Percentiles rank a stretch among this genome's conserved stretches.
Conservation (phyloP, 495 filamentous ascomycete genomes). For the Podospora conica region DNA sequence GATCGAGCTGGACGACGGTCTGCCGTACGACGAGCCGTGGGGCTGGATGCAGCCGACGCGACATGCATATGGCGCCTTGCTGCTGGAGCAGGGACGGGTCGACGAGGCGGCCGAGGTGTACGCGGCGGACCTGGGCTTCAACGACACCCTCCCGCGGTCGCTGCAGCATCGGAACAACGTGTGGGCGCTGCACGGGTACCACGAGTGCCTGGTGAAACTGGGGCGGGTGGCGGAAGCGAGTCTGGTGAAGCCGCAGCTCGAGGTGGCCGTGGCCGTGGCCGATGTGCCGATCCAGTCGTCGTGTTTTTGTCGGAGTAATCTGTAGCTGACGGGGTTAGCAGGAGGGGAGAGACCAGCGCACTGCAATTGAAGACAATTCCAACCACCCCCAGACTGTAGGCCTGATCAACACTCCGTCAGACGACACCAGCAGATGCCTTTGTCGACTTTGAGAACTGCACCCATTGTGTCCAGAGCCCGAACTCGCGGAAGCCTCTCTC, state of each 20-base stretch:
- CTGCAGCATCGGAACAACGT: constrained; percentile 60
- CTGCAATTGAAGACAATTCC: not conserved
- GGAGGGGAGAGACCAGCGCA: not conserved
- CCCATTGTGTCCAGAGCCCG: not conserved
- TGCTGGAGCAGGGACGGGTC: constrained; percentile 54
- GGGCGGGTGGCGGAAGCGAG: constrained; percentile 45
- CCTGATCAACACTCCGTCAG: too few species aligned
- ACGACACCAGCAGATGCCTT: too few species aligned
- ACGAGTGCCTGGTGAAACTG: constrained; percentile 55
- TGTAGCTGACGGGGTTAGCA: not conserved
- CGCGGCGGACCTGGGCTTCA: constrained; percentile 55
- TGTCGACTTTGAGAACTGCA: not conserved
- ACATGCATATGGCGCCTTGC: constrained; percentile 59
- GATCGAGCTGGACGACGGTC: constrained; percentile 47
- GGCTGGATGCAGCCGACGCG: constrained; percentile 64
- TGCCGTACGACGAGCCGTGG: constrained; percentile 65
- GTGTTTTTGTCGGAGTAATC: constrained; percentile 54
- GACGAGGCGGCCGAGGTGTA: constrained; percentile 52
- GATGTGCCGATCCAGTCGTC: constrained; percentile 55
- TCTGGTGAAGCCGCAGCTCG: constrained; percentile 43
- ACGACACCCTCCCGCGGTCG: constrained; percentile 48
- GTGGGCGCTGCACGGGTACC: constrained; percentile 60
- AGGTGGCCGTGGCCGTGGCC: constrained; percentile 44
- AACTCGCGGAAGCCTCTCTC: not conserved
- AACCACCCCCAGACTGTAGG: too few species aligned